A percentile compares a stretch with the other conserved stretches of the same genome.
These are phyloP conservation scores for Spathaspora girioi DNA, from an alignment of 805 yeast species.

Conservation along the genomic window DNA sequence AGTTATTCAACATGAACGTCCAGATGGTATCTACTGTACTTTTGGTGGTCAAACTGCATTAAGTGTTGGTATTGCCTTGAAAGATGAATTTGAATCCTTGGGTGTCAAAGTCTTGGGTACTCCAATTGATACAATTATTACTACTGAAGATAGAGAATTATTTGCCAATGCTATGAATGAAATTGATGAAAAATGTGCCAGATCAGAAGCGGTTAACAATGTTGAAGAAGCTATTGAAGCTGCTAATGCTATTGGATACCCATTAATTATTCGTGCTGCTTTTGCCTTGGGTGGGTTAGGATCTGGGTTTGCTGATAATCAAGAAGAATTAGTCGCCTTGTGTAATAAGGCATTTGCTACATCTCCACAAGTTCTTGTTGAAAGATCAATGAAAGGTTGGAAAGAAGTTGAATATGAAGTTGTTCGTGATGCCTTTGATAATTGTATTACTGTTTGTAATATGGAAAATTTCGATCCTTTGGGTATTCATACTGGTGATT, in stretches of 20 bases:
- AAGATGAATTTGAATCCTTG: slow-evolving; percentile 87
- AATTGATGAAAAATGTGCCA: slow-evolving; percentile 93
- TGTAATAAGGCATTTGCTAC: slow-evolving; percentile 92
- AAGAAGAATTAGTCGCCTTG: slow-evolving; percentile 73
- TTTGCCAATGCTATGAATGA: slow-evolving; percentile 94
- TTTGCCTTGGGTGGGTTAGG: slow-evolving; percentile 97
- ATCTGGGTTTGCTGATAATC: slow-evolving; percentile 93
- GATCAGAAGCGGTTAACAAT: slow-evolving; percentile 78
- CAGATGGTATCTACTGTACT: slow-evolving; percentile 95
- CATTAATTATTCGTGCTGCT: slow-evolving; percentile 96
- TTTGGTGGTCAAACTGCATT: slow-evolving; percentile 99
- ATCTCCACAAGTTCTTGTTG: slow-evolving; percentile 93
- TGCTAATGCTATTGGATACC: slow-evolving; percentile 85
- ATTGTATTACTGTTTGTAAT: slow-evolving; percentile 98
- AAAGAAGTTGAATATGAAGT: slow-evolving; percentile 98
- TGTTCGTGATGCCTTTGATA: slow-evolving; percentile 94
- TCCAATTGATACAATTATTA: slow-evolving; percentile 90
- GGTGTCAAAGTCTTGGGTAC: slow-evolving; percentile 97
- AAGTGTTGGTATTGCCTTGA: slow-evolving; percentile 90
- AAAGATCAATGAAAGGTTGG: slow-evolving; percentile 98
- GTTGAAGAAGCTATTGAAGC: slow-evolving; percentile 82
- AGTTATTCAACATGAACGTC: slow-evolving; percentile 90
- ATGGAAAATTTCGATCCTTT: slow-evolving; percentile 99
- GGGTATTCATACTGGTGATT: slow-evolving; percentile 98
- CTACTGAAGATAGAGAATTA: slow-evolving; percentile 97